These are phyloP conservation scores for Aspergillus transmontanensis DNA, from an alignment of 2,329 filamentous ascomycete species.

Conservation along the genomic window DNA sequence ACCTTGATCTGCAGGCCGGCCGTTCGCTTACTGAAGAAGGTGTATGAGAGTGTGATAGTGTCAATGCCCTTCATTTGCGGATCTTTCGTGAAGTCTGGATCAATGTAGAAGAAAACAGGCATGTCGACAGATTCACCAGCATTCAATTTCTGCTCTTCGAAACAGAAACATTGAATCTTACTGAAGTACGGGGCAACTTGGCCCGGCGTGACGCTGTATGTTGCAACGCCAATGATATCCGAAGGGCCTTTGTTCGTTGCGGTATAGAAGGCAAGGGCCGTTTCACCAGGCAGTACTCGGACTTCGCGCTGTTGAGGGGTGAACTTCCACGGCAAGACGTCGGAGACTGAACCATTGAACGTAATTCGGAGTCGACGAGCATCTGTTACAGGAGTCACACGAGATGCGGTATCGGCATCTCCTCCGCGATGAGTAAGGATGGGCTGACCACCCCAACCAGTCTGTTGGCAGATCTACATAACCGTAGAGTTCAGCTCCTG, in stretches of 20 bases:
- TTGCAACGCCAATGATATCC: slow-evolving; percentile 97
- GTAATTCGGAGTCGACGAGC: slow-evolving; percentile 89
- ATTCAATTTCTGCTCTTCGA: slow-evolving; percentile 92
- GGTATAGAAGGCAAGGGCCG: slow-evolving; percentile 94
- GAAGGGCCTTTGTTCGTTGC: slow-evolving; percentile 86
- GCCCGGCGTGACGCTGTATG: slow-evolving; percentile 93
- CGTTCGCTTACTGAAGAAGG: slow-evolving; percentile 82
- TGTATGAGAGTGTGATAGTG: slow-evolving; percentile 94
- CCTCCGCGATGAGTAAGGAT: slow-evolving; percentile 75
- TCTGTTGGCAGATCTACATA: slow-evolving; percentile 53
- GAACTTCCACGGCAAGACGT: slow-evolving; percentile 97
- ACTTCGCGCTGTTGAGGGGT: slow-evolving; percentile 96
- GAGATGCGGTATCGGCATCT: slow-evolving; percentile 68
- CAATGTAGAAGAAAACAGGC: slow-evolving; percentile 99
- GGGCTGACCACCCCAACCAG: slow-evolving; percentile 86
- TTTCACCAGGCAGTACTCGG: slow-evolving; percentile 91
- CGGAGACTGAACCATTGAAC: slow-evolving; percentile 93
- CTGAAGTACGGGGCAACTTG: slow-evolving; percentile 97
- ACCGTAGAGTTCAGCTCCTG: not conserved
- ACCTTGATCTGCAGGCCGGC: not conserved
- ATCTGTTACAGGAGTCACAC: slow-evolving; percentile 77
- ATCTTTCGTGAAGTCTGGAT: slow-evolving; percentile 91
- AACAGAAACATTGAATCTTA: slow-evolving; percentile 99
- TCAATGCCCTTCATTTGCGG: slow-evolving; percentile 91
- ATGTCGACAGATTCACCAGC: slow-evolving; percentile 98